Evolutionary conservation across 2,329 filamentous ascomycete genomes (phyloP).

Genomic region (Colletotrichum sp.): DNA sequence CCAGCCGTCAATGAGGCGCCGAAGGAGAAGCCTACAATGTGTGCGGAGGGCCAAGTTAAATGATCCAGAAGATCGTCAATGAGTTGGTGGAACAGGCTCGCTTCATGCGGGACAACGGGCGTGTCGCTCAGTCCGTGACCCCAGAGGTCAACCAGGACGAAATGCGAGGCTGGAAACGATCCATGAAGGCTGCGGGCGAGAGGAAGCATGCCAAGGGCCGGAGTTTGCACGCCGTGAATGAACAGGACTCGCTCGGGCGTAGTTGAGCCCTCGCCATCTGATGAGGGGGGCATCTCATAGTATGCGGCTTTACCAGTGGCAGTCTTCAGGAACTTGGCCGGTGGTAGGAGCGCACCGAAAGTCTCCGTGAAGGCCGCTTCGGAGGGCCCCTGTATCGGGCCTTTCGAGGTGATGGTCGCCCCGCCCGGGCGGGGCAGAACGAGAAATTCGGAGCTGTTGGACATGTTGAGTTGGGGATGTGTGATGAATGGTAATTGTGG

Average conservation of each 20-base stretch:
- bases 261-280: not conserved
- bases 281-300: slow-evolving; percentile 35
- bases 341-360: slow-evolving; percentile 44
- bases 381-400: slow-evolving; percentile 36
- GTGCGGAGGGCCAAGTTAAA: slow-evolving; percentile 45
- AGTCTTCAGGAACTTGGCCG: slow-evolving; percentile 36
- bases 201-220: slow-evolving; percentile 51
- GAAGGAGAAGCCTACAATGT: slow-evolving; percentile 56
- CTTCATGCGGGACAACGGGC: slow-evolving; percentile 43
- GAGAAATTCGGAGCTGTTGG: not conserved
- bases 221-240: slow-evolving; percentile 57
- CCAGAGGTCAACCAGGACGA: slow-evolving; percentile 55
- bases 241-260: slow-evolving; percentile 40
- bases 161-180: slow-evolving; percentile 33
- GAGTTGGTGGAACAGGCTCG: slow-evolving; percentile 45
- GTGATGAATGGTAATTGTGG: not conserved
- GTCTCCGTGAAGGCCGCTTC: slow-evolving; percentile 38
- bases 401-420: not conserved
- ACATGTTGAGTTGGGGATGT: not conserved
- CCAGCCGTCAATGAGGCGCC: slow-evolving; percentile 44
- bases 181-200: slow-evolving; percentile 40
- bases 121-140: slow-evolving; percentile 59
- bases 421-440: not conserved
- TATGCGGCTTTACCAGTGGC: slow-evolving; percentile 42
- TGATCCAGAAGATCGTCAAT: slow-evolving; percentile 42